Conservation (phyloP, 805 yeast species). For the Cyberlindnera petersonii region DNA sequence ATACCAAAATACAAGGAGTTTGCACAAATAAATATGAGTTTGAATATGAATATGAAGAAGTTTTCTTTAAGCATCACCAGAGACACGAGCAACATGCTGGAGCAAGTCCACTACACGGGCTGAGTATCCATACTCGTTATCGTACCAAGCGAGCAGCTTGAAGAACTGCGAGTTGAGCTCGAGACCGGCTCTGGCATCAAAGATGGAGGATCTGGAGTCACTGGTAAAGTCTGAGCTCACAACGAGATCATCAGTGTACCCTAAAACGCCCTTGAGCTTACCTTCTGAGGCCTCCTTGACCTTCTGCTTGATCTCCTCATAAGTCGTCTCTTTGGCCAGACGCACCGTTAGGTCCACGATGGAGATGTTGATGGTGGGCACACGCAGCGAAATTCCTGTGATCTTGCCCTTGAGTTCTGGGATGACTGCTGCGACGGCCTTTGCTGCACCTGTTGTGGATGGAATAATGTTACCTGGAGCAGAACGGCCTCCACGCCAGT, state of each 20-base stretch:
- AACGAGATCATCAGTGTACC: slow-evolving; percentile 69
- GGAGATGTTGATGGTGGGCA: slow-evolving; percentile 70
- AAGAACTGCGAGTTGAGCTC: slow-evolving; percentile 67
- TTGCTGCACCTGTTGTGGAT: slow-evolving; percentile 74
- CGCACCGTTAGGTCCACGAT: slow-evolving; percentile 69
- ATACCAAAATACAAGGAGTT: too few species aligned
- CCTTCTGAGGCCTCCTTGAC: slow-evolving; percentile 59
- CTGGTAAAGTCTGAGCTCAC: slow-evolving; percentile 67
- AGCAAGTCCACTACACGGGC: slow-evolving; percentile 73
- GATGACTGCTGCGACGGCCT: slow-evolving; percentile 72
- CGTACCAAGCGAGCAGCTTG: slow-evolving; percentile 70
- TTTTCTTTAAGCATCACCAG: slow-evolving; percentile 12
- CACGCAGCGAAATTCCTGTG: slow-evolving; percentile 73
- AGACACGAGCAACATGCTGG: slow-evolving; percentile 48
- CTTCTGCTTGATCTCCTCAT: slow-evolving; percentile 60
- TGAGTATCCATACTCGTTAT: slow-evolving; percentile 73
- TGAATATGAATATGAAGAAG: neutral
- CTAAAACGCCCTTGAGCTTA: slow-evolving; percentile 56
- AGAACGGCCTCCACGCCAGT: slow-evolving; percentile 80
- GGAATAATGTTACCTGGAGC: slow-evolving; percentile 74
- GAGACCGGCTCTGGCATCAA: slow-evolving; percentile 68
- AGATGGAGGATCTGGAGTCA: slow-evolving; percentile 60
- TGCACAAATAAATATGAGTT: too few species aligned
- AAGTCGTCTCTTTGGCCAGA: slow-evolving; percentile 53
- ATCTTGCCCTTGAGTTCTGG: slow-evolving; percentile 69